Conservation (phyloP, 2,329 filamentous ascomycete species). For the Paecilomyces dactylethromorphus region DNA sequence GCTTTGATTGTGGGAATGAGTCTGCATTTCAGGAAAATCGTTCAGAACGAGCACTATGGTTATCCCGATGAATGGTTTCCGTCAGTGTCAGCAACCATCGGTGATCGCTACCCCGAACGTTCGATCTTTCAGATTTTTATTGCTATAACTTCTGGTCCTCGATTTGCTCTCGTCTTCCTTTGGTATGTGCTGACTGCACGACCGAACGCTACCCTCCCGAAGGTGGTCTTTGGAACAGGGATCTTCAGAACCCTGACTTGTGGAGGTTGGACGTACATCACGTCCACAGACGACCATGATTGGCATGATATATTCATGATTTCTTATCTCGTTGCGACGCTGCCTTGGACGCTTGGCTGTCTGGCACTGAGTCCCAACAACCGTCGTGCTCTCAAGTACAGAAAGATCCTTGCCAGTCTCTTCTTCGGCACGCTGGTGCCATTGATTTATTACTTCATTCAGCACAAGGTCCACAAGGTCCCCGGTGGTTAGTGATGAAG, state of each 20-base stretch:
- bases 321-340: constrained; percentile 85
- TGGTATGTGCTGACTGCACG: constrained; percentile 86
- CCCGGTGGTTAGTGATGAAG: constrained; percentile 65
- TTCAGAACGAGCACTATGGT: constrained; percentile 92
- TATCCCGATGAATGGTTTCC: constrained; percentile 96
- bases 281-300: constrained; percentile 94
- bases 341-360: constrained; percentile 93
- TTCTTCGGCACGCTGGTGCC: constrained; percentile 92
- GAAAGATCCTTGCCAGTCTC: constrained; percentile 72
- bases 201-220: constrained; percentile 68
- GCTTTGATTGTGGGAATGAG: constrained; percentile 73
- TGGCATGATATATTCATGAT: constrained; percentile 99
- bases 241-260: constrained; percentile 87
- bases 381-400: constrained; percentile 72
- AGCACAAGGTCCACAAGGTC: constrained; percentile 94
- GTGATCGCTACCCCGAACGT: constrained; percentile 91
- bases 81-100: constrained; percentile 92
- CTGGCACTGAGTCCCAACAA: constrained; percentile 82
- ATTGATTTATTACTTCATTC: constrained; percentile 93
- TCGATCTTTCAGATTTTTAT: constrained; percentile 98
- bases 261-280: constrained; percentile 97
- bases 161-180: constrained; percentile 81
- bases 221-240: constrained; percentile 72
- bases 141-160: constrained; percentile 86
- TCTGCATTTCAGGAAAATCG: constrained; percentile 94